Conservation (phyloP, 495 filamentous ascomycete genomes). For the Xylaria nigripes region DNA sequence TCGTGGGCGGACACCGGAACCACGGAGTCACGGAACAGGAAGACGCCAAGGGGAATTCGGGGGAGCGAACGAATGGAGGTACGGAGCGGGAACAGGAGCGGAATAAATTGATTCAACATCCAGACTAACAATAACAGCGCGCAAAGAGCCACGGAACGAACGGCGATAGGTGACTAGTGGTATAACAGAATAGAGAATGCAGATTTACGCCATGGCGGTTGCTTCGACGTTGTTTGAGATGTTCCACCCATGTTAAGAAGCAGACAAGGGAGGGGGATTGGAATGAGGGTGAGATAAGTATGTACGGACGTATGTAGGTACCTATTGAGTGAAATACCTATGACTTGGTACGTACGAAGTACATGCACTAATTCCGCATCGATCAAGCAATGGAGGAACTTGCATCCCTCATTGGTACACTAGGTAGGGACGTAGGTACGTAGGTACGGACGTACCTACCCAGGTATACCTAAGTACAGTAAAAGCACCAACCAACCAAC, state of each 20-base stretch:
- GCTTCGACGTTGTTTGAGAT: neutral
- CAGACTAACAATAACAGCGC: neutral
- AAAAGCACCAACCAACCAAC: no score
- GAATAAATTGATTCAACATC: neutral
- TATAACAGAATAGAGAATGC: neutral
- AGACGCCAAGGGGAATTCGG: neutral
- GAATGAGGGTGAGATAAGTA: neutral
- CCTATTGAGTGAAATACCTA: neutral
- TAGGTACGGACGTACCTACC: no score
- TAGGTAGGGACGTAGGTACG: no score
- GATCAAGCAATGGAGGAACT: no score
- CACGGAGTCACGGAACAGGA: neutral
- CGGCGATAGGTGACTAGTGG: neutral
- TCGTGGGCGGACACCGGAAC: neutral
- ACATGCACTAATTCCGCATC: no score
- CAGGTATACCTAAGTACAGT: no score
- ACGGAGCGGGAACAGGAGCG: neutral
- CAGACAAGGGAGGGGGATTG: neutral
- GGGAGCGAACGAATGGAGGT: slow-evolving; percentile 1
- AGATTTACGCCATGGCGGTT: neutral
- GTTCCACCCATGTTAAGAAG: neutral
- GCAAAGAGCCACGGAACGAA: neutral
- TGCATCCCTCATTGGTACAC: no score
- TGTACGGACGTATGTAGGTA: neutral
- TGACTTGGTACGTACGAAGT: no score